Evolutionary conservation across 129 eudicot genomes (phyloP).

Genomic region (Chrysanthemum makinoi): DNA sequence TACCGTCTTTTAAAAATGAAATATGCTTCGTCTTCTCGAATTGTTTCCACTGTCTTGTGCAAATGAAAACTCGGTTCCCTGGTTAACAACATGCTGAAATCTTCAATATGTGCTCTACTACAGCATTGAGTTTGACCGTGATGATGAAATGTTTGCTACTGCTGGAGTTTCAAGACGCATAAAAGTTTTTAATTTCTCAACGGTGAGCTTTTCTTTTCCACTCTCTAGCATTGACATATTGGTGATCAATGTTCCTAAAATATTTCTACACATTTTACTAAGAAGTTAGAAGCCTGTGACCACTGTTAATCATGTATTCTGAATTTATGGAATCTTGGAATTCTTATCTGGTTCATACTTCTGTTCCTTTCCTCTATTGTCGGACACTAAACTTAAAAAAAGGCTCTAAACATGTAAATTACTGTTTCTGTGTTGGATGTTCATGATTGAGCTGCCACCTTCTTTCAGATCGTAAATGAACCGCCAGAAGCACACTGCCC

Average conservation of each 20-base stretch:
- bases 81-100: conserved; percentile 1
- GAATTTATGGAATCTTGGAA: conserved; percentile 1
- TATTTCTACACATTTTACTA: no score
- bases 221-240: background rate
- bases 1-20: no score
- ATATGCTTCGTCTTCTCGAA: no score
- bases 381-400: no score
- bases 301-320: conserved; percentile 2
- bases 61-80: background rate
- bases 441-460: conserved; percentile 10
- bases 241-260: conserved; percentile 3
- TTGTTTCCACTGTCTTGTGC: background rate
- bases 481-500: conserved; percentile 67
- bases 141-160: conserved; percentile 77
- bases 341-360: background rate
- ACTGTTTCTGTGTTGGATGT: background rate
- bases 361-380: no score
- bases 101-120: conserved; percentile 21
- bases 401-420: background rate
- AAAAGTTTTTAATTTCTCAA: conserved; percentile 62
- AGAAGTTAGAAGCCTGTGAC: background rate
- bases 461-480: conserved; percentile 63
- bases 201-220: conserved; percentile 44
- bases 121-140: conserved; percentile 77
- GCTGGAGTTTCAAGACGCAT: conserved; percentile 78